Percentiles rank a stretch among this genome's conserved stretches.
Evolutionary conservation across 495 filamentous ascomycete species (phyloP).

Genomic region (Bacidia gigantensis): DNA sequence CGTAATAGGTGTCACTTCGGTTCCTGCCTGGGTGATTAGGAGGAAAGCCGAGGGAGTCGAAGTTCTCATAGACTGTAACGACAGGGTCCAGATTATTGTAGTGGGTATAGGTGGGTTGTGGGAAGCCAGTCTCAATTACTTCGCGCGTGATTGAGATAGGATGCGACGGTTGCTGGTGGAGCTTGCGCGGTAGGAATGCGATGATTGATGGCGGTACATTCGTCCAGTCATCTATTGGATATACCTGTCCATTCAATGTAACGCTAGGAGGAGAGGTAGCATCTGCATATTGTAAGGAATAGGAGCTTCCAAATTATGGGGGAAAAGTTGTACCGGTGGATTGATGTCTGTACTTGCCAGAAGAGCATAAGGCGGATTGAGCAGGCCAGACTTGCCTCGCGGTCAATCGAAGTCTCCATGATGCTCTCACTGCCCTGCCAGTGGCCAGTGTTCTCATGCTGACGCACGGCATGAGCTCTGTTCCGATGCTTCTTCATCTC

Average conservation of each 20-base stretch:
- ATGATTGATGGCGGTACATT: slow-evolving; percentile 69
- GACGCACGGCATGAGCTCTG: too few species aligned
- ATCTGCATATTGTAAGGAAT: slow-evolving; percentile 4
- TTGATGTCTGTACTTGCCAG: slow-evolving; percentile 2
- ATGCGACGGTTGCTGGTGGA: slow-evolving; percentile 80
- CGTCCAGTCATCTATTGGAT: slow-evolving; percentile 66
- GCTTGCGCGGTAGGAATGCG: slow-evolving; percentile 51
- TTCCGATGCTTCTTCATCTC: too few species aligned
- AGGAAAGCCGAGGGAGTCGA: slow-evolving; percentile 87
- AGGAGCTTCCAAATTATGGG: background rate
- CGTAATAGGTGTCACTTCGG: slow-evolving; percentile 87
- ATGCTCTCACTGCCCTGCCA: slow-evolving; percentile 30
- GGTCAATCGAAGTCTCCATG: slow-evolving; percentile 9
- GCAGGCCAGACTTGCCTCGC: background rate
- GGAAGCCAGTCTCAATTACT: slow-evolving; percentile 84
- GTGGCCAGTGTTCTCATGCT: slow-evolving; percentile 35
- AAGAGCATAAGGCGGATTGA: background rate
- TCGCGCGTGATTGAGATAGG: slow-evolving; percentile 80
- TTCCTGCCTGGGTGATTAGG: slow-evolving; percentile 78
- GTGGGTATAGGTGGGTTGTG: slow-evolving; percentile 52
- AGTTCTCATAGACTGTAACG: slow-evolving; percentile 79
- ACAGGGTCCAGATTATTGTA: slow-evolving; percentile 70
- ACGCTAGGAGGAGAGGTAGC: slow-evolving; percentile 18
- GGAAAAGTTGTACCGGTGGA: slow-evolving; percentile 8
- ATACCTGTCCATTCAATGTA: slow-evolving; percentile 47